A percentile compares a stretch with the other conserved stretches of the same genome.
Conservation (phyloP, 352 stramenopile genomes). For the Phytophthora sojae region DNA sequence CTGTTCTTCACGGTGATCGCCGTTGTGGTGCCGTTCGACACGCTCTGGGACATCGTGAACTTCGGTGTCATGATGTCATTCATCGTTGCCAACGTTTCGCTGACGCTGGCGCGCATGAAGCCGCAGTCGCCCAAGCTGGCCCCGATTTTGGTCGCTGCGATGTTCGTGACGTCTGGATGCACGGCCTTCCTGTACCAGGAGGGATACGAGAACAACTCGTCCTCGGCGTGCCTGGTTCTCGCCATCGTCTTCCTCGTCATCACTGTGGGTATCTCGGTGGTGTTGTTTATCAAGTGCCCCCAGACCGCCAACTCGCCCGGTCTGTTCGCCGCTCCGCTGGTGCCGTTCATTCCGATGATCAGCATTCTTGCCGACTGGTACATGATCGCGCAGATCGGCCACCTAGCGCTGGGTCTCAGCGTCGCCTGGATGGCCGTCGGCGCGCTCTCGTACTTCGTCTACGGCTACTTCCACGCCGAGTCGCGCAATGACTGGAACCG, state of each 20-base stretch:
- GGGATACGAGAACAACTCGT: slow-evolving; percentile 55
- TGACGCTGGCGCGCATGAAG: slow-evolving; percentile 69
- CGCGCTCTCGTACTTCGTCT: slow-evolving; percentile 67
- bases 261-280: slow-evolving; percentile 42
- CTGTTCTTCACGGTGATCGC: slow-evolving; percentile 75
- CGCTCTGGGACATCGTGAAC: slow-evolving; percentile 88
- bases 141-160: slow-evolving; percentile 37
- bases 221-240: slow-evolving; percentile 44
- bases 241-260: slow-evolving; percentile 55
- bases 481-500: slow-evolving; percentile 51
- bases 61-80: slow-evolving; percentile 90
- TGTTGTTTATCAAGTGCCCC: slow-evolving; percentile 58
- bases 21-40: slow-evolving; percentile 78
- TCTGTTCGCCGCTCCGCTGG: slow-evolving; percentile 57
- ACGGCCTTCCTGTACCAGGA: slow-evolving; percentile 68
- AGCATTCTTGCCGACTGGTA: slow-evolving; percentile 74
- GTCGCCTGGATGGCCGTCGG: slow-evolving; percentile 56
- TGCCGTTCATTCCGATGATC: slow-evolving; percentile 64
- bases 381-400: slow-evolving; percentile 61
- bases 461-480: slow-evolving; percentile 56
- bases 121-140: slow-evolving; percentile 55
- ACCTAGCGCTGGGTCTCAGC: slow-evolving; percentile 45
- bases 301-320: slow-evolving; percentile 38
- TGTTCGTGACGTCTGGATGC: slow-evolving; percentile 48
- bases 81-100: slow-evolving; percentile 80